Conservation (phyloP, 2,329 filamentous ascomycete species). For the Penicillium fuscoglaucum region DNA sequence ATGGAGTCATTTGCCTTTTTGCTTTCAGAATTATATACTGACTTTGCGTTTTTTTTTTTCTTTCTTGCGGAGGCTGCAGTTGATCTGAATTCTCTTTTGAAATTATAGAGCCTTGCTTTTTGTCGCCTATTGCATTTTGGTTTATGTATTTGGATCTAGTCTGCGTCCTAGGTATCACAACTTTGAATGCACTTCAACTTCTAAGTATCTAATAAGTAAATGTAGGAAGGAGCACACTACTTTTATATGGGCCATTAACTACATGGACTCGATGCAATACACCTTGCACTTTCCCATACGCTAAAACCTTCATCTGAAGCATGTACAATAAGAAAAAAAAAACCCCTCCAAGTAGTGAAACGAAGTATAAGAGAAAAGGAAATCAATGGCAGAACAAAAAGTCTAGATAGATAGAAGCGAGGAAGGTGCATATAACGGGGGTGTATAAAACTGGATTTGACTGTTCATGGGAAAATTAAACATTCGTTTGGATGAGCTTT, state of each 20-base stretch:
- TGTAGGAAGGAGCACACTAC: not conserved
- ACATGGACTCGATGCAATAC: not conserved
- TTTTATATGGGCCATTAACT: not conserved
- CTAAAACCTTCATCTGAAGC: slow-evolving; percentile 20
- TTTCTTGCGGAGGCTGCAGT: not conserved
- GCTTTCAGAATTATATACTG: not conserved
- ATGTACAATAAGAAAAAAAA: slow-evolving; percentile 25
- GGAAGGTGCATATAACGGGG: slow-evolving; percentile 1
- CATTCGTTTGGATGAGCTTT: slow-evolving; percentile 17
- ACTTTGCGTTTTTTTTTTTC: not conserved
- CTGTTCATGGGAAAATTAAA: slow-evolving; percentile 22
- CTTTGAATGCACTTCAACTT: not conserved
- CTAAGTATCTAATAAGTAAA: not conserved
- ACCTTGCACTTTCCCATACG: slow-evolving; percentile 8
- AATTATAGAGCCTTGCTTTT: not conserved
- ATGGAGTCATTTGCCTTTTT: slow-evolving; percentile 5
- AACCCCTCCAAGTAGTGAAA: slow-evolving; percentile 1
- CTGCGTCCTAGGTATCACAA: not conserved
- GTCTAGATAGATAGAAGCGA: slow-evolving; percentile 4
- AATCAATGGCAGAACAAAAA: not conserved
- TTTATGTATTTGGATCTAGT: not conserved
- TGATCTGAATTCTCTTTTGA: not conserved
- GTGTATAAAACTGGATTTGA: slow-evolving; percentile 23
- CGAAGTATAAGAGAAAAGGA: not conserved
- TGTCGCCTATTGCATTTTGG: not conserved